Conservation (phyloP, 106 monocot genomes). For the Ottelia alismoides region DNA sequence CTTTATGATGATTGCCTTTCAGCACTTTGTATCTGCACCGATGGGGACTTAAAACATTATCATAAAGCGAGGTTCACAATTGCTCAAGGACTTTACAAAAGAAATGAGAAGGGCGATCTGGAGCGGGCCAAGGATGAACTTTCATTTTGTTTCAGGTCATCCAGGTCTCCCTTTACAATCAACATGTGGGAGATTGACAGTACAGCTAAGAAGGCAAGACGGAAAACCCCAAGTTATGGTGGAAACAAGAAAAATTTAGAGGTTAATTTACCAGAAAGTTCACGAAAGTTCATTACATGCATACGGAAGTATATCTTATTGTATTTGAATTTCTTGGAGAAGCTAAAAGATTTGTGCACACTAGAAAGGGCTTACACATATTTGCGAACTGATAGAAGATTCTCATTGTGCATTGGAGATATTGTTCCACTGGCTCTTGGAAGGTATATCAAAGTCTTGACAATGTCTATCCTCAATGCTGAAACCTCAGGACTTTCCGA, state of each 20-base stretch:
- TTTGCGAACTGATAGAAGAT: conserved; percentile 89
- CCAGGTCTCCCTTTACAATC: conserved; percentile 80
- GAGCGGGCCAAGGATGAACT: conserved; percentile 92
- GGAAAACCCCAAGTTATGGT: conserved; percentile 39
- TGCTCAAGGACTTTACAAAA: conserved; percentile 71
- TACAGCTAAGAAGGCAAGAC: conserved; percentile 53
- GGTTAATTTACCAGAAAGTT: conserved; percentile 92
- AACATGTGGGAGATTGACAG: conserved; percentile 99
- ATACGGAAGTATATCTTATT: conserved; percentile 87
- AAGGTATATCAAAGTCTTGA: conserved; percentile 69
- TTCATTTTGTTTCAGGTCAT: conserved; percentile 92
- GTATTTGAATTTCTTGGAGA: conserved; percentile 80
- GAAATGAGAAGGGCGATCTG: conserved; percentile 65
- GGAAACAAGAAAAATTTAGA: conserved; percentile 56
- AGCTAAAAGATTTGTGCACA: conserved; percentile 55
- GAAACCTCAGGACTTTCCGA: conserved; percentile 19
- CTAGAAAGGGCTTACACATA: conserved; percentile 80
- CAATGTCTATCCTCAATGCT: conserved; percentile 34
- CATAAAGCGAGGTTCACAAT: conserved; percentile 87
- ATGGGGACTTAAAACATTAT: conserved; percentile 97
- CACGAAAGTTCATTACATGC: conserved; percentile 95
- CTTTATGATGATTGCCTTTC: conserved; percentile 79
- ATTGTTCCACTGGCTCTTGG: conserved; percentile 77
- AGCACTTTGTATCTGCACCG: conserved; percentile 63
- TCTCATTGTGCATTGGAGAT: conserved; percentile 73